Conservation (phyloP, 805 yeast species). For the Wickerhamia fluorescens region DNA sequence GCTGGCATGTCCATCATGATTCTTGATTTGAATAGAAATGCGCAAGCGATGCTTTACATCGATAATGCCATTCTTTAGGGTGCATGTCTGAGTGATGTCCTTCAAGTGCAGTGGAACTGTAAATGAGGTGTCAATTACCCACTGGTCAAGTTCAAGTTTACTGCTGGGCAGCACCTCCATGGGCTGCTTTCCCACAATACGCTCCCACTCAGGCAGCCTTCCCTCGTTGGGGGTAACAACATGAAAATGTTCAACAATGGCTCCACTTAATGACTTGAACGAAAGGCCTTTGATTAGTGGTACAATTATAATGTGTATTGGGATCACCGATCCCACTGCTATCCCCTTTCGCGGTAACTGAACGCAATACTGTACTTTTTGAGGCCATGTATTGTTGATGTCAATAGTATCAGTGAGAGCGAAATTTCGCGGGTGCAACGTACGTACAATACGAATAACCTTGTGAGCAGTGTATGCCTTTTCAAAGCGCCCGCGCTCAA, state of each 20-base stretch:
- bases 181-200: constrained; percentile 20
- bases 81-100: constrained; percentile 38
- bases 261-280: constrained; percentile 25
- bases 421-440: constrained; percentile 34
- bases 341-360: constrained; percentile 36
- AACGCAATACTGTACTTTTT: constrained; percentile 45
- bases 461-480: constrained; percentile 26
- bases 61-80: constrained; percentile 32
- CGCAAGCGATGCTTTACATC: constrained; percentile 41
- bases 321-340: constrained; percentile 40
- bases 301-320: constrained; percentile 36
- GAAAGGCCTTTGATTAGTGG: constrained; percentile 42
- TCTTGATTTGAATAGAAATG: constrained; percentile 37
- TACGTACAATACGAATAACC: constrained; percentile 38
- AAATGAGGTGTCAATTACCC: constrained; percentile 38
- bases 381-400: constrained; percentile 46
- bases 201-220: constrained; percentile 36
- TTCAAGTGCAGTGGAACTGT: constrained; percentile 34
- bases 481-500: constrained; percentile 38
- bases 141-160: constrained; percentile 29
- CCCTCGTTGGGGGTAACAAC: constrained; percentile 24
- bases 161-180: too few species aligned
- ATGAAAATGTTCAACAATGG: constrained; percentile 32
- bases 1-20: constrained; percentile 44
- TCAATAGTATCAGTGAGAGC: constrained; percentile 37